These are phyloP conservation scores for Fusarium metavorans DNA, from an alignment of 2,329 filamentous ascomycete species.

Conservation along the genomic window DNA sequence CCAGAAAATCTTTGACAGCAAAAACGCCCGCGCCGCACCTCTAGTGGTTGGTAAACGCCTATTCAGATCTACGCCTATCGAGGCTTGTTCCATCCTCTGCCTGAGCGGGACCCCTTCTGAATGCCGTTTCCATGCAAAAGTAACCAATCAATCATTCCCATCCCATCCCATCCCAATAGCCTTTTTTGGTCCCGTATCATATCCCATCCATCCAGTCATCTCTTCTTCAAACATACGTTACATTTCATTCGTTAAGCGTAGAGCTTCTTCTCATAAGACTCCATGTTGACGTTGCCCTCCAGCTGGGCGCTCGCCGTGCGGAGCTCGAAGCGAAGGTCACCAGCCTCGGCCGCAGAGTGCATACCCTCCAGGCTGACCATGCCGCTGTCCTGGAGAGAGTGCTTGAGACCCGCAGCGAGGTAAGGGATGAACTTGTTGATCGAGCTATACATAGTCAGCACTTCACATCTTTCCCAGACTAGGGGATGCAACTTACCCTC, in stretches of 20 bases:
- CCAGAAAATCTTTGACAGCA: conserved; percentile 29
- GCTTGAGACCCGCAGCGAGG: conserved; percentile 93
- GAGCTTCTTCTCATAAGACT: conserved; percentile 99
- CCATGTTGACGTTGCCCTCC: conserved; percentile 97
- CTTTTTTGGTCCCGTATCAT: conserved; percentile 18
- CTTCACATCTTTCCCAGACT: not conserved
- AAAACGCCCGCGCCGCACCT: conserved; percentile 45
- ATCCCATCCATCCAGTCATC: conserved; percentile 34
- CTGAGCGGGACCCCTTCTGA: conserved; percentile 19
- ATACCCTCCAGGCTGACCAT: conserved; percentile 83
- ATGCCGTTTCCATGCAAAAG: conserved; percentile 24
- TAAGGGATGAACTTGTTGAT: conserved; percentile 97
- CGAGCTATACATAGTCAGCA: conserved; percentile 66
- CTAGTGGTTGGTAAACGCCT: conserved; percentile 46
- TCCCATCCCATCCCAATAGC: conserved; percentile 10
- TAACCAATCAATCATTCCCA: not conserved
- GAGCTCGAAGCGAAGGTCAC: conserved; percentile 90
- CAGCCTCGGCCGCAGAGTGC: conserved; percentile 78
- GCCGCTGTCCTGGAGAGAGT: conserved; percentile 96
- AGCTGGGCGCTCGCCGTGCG: conserved; percentile 94
- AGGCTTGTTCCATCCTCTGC: conserved; percentile 37
- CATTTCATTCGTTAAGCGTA: conserved; percentile 75
- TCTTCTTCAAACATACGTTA: conserved; percentile 29
- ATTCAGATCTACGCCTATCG: conserved; percentile 43
- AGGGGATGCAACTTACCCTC: conserved; percentile 62